Percentiles rank a stretch among this genome's conserved stretches.
Evolutionary conservation across 176 grass and related monocot species (phyloP).

Genomic region (Musa troglodytarum): DNA sequence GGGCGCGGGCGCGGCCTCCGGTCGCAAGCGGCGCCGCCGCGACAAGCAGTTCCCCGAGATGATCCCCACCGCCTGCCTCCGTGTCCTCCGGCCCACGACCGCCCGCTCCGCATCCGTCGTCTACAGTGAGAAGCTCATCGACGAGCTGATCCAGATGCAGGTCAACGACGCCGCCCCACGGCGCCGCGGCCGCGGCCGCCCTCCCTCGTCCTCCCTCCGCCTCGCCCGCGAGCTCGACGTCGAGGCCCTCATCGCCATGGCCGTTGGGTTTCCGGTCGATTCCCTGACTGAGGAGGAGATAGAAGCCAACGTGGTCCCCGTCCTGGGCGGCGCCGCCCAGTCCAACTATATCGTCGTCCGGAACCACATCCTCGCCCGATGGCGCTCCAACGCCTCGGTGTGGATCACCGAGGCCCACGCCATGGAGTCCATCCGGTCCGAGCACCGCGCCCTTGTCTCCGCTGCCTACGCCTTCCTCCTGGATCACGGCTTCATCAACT

Average conservation of each 20-base stretch:
- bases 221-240: conserved; percentile 91
- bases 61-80: conserved; percentile 63
- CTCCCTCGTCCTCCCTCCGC: conserved; percentile 74
- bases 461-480: conserved; percentile 71
- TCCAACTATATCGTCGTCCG: conserved; percentile 89
- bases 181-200: conserved; percentile 38
- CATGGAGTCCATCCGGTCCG: conserved; percentile 69
- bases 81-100: conserved; percentile 39
- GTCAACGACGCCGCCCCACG: conserved; percentile 27
- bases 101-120: conserved; percentile 22
- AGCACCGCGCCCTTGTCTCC: conserved; percentile 61
- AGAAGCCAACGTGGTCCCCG: conserved; percentile 58
- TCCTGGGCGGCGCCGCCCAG: conserved; percentile 60
- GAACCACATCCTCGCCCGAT: conserved; percentile 81
- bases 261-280: conserved; percentile 79
- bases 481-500: conserved; percentile 81
- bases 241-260: conserved; percentile 68
- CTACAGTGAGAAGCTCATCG: conserved; percentile 27
- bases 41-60: conserved; percentile 96
- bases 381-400: conserved; percentile 72
- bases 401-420: conserved; percentile 48
- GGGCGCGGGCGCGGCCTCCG: background rate
- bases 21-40: conserved; percentile 60
- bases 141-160: conserved; percentile 25
- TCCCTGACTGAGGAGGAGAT: conserved; percentile 89